phyloP scores from a whole-genome alignment of 345 rosid species.

The Eucalyptus microcorys region DNA sequence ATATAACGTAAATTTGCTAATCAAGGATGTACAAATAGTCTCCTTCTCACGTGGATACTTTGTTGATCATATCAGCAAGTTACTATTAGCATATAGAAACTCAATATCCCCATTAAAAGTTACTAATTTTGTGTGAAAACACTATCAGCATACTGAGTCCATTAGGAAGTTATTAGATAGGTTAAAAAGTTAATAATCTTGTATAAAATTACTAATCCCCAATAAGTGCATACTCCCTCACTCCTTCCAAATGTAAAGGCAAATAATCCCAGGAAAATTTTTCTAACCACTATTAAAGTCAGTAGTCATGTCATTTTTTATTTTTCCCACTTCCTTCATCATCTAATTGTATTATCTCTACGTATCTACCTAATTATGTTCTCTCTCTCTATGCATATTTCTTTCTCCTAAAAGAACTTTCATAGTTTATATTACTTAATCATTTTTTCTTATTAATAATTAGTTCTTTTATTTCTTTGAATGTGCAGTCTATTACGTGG shows the following conservation, averaged over 20 bases:
- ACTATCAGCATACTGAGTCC: not conserved
- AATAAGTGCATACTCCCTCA: not conserved
- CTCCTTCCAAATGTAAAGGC: not conserved
- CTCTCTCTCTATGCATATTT: not conserved
- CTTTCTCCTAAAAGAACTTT: not conserved
- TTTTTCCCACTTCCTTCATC: not conserved
- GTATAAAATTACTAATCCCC: not conserved
- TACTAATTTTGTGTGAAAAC: not conserved
- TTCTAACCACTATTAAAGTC: accelerated
- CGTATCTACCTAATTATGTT: not conserved
- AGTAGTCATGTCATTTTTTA: not conserved
- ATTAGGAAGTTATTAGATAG: not conserved
- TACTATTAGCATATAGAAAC: not conserved
- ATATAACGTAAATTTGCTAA: not conserved
- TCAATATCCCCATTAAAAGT: not conserved
- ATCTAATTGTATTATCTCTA: too few species aligned
- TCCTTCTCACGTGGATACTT: accelerated
- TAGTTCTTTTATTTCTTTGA: not conserved
- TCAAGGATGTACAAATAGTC: not conserved
- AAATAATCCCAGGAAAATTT: not conserved
- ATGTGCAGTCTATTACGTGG: not conserved
- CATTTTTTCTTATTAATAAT: not conserved
- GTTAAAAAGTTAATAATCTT: not conserved
- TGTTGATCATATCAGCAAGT: not conserved
- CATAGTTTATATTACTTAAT: not conserved